A percentile compares a stretch with the other conserved stretches of the same genome.
phyloP scores from a whole-genome alignment of 1,139 yeast species.

The Scheffersomyces titani region DNA sequence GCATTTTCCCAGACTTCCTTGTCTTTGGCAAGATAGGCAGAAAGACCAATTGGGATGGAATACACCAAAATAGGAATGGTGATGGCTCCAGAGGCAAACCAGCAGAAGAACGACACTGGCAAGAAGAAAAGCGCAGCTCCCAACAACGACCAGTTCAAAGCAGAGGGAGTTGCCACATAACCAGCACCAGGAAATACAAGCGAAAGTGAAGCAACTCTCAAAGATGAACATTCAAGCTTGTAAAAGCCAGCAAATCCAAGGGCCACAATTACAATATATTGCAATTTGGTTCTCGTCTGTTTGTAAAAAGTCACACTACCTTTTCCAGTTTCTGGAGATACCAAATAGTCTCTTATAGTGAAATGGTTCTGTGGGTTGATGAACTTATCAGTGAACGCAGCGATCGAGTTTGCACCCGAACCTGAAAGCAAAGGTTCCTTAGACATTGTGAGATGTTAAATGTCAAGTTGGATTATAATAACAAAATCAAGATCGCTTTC shows the following conservation, averaged over 20 bases:
- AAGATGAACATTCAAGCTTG: neutral
- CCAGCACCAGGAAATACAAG: conserved; percentile 4
- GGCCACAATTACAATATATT: neutral
- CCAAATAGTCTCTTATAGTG: neutral
- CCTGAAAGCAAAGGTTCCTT: neutral
- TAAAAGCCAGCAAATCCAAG: neutral
- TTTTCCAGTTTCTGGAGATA: neutral
- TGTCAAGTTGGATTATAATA: neutral
- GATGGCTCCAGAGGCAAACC: conserved; percentile 3
- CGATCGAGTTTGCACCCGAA: neutral
- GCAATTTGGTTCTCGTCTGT: neutral
- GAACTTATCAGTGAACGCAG: neutral
- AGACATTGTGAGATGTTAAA: neutral
- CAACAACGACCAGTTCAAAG: conserved; percentile 2
- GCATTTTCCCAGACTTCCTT: neutral
- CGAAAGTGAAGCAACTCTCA: conserved; percentile 1
- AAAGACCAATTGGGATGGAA: neutral
- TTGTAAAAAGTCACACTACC: neutral
- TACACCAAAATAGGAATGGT: neutral
- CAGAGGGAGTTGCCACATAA: conserved; percentile 2
- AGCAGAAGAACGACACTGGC: conserved; percentile 3
- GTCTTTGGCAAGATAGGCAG: neutral
- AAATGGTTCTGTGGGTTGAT: neutral
- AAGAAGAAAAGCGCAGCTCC: conserved; percentile 1
- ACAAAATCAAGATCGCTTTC: neutral